Percentiles rank a stretch among this genome's conserved stretches.
Conservation (phyloP, 2,329 filamentous ascomycete species). For the Monilinia fructigena region DNA sequence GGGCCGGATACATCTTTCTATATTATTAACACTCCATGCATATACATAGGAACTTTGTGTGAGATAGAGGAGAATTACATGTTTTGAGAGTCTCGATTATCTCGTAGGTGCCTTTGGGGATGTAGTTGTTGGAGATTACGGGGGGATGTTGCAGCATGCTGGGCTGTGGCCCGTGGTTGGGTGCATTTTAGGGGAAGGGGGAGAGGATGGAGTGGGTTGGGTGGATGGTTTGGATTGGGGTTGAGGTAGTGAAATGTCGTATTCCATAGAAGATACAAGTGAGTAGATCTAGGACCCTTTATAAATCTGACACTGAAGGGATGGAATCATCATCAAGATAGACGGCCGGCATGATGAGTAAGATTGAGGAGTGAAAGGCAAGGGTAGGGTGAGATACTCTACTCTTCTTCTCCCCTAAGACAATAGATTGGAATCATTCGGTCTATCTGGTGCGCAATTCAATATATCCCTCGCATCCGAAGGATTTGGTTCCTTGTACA, state of each 20-base stretch:
- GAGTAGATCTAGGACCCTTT: no score
- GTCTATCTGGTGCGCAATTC: no score
- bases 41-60: no score
- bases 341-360: neutral
- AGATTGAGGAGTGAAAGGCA: neutral
- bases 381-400: neutral
- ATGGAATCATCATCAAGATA: no score
- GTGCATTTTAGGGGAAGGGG: conserved; percentile 21
- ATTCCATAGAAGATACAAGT: neutral
- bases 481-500: neutral
- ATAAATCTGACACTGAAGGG: no score
- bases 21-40: neutral
- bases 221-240: neutral
- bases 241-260: neutral
- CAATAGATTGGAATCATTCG: neutral
- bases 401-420: neutral
- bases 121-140: conserved; percentile 53
- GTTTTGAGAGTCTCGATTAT: conserved; percentile 55
- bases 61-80: conserved; percentile 40
- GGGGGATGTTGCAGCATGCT: conserved; percentile 58
- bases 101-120: conserved; percentile 55
- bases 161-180: conserved; percentile 48
- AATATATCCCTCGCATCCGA: neutral
- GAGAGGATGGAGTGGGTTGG: neutral
- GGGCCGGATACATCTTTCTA: conserved; percentile 47